Percentiles rank a stretch among this genome's conserved stretches.
These are phyloP conservation scores for Xerocomellus chrysenteron DNA, from an alignment of 768 basidiomycete genomes.

Conservation along the genomic window DNA sequence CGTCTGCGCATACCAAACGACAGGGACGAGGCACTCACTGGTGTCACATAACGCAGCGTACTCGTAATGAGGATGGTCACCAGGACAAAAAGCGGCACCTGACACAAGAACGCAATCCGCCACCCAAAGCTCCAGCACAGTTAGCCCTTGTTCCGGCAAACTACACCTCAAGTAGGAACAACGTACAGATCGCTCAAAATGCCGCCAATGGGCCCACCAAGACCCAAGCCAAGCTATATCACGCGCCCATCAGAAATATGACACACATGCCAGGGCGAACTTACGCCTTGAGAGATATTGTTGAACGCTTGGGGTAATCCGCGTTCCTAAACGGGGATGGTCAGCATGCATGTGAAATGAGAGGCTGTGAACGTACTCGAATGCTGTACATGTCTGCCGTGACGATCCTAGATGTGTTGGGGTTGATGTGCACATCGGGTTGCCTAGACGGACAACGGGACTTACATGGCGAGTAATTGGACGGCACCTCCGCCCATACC, in stretches of 20 bases:
- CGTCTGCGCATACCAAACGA: neutral
- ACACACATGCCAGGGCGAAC: neutral
- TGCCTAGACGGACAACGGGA: neutral
- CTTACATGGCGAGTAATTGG: slow-evolving; percentile 21
- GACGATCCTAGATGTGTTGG: slow-evolving; percentile 15
- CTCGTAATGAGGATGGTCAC: slow-evolving; percentile 48
- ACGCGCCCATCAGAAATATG: neutral
- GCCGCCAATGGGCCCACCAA: slow-evolving; percentile 25
- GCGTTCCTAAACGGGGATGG: neutral
- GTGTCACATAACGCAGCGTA: slow-evolving; percentile 62
- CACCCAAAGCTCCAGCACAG: slow-evolving; percentile 13
- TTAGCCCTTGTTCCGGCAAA: neutral
- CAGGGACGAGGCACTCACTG: slow-evolving; percentile 39
- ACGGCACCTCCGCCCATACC: slow-evolving; percentile 23
- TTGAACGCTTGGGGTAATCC: slow-evolving; percentile 47
- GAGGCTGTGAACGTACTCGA: slow-evolving; percentile 5
- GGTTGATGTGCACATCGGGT: neutral
- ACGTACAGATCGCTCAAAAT: slow-evolving; percentile 21
- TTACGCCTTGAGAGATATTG: slow-evolving; percentile 15
- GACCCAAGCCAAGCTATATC: slow-evolving; percentile 22
- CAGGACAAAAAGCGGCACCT: slow-evolving; percentile 62
- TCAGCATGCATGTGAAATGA: no score
- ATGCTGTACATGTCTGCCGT: slow-evolving; percentile 23
- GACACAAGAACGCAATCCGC: slow-evolving; percentile 71
- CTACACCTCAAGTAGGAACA: neutral